Evolutionary conservation across 257 asterid species (phyloP), one percentile per base, ranked within the genome.

Genomic region (Ilex aquifolium): DNA sequence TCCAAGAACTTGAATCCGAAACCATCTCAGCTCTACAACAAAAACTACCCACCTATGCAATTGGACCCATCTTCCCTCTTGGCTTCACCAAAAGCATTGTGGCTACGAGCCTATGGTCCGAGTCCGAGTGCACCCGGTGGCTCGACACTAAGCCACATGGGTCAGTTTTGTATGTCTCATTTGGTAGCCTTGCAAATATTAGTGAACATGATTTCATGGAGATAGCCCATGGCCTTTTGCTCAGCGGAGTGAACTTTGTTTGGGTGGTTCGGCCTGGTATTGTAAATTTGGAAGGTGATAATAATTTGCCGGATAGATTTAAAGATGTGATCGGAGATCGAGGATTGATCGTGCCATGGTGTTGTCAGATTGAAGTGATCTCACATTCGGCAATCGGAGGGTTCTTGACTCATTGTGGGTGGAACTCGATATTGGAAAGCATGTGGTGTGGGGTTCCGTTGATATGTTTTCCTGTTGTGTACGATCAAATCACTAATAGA

Each of bases 241-340:
- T 50, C 2, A 85, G 91, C 29, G 79, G 77, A 31, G 82, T 79
- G 30, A 67, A 65, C 57, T 88, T 88, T 64, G 62, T 88, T 60
- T 85, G 94, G 96, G 91, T 88, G 13, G 59, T 83, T 60, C 72
- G 96, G 30, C 89, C 91, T 31, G 96, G 85, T 44, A 80, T 85
- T 10, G 87, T 85, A 27, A 80, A 69, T 77, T 80, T 94, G 0
- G 80, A 70, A 0, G 87, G 81, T 48, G 48, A 65, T 0, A 69
- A 83, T 55, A 65, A 72, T 31, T 56, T 85, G 32, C 91, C 88
- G 0, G 62, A 7, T 1, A 88, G 83, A 15, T 81, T 81, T 1
- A 80, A 77, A 51, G 70, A 65, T 0, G 31, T 57, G 17, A 57
- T 81, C 57, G 71, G 62, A 13, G 77, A 83, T 15, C 62, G 74